A percentile compares a stretch with the other conserved stretches of the same genome.
phyloP scores from a whole-genome alignment of 1,284 basidiomycete species.

The Ustilago curta region DNA sequence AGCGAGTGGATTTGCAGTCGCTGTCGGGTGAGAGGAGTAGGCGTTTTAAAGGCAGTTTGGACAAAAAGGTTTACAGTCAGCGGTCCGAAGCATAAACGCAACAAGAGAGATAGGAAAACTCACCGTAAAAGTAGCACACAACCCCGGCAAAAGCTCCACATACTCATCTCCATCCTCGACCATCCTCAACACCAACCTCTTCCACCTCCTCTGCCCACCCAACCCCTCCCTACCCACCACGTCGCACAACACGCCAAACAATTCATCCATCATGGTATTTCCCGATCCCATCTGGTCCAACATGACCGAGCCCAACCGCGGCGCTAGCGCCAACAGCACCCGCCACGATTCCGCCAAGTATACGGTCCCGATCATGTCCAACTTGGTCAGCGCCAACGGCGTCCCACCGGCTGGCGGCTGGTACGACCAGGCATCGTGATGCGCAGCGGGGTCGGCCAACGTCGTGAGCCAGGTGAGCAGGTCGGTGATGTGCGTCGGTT shows the following conservation, averaged over 20 bases:
- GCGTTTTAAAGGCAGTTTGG: background rate
- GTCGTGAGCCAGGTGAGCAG: constrained; percentile 17
- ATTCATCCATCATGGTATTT: no score
- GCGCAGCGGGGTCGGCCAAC: background rate
- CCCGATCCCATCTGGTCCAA: no score
- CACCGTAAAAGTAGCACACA: constrained; percentile 20
- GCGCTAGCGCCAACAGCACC: no score
- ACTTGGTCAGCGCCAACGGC: no score
- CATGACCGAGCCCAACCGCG: no score
- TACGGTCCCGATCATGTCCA: no score
- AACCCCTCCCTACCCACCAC: no score
- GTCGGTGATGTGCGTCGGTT: constrained; percentile 17
- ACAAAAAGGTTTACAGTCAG: no score
- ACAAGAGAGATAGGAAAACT: background rate
- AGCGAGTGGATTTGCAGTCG: constrained; percentile 8
- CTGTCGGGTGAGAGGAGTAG: background rate
- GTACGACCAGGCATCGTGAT: no score
- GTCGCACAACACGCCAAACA: no score
- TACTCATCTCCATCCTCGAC: constrained; percentile 30
- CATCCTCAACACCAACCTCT: constrained; percentile 16
- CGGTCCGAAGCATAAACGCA: background rate
- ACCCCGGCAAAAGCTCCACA: constrained; percentile 21
- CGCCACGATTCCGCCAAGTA: no score
- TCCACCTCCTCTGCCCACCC: background rate
- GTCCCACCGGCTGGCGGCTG: no score